phyloP scores from a whole-genome alignment of 352 stramenopile genomes.

The Globisporangium abappressorium region DNA sequence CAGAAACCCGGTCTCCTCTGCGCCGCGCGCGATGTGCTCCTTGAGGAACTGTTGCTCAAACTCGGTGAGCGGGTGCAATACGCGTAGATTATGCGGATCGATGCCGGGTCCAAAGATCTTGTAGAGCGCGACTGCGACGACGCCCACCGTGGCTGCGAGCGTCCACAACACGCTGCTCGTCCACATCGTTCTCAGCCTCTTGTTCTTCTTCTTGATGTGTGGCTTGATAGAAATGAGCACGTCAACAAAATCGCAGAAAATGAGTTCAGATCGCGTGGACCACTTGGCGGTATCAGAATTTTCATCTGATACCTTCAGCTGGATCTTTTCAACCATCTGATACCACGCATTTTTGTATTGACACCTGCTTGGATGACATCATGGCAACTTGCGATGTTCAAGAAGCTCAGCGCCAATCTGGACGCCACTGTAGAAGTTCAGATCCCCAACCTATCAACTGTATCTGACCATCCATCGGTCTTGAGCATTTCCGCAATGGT shows the following conservation, averaged over 20 bases:
- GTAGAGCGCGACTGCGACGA: slow-evolving; percentile 17
- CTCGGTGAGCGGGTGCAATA: slow-evolving; percentile 31
- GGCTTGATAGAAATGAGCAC: neutral
- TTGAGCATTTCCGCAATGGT: neutral
- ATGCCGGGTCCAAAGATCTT: slow-evolving; percentile 57
- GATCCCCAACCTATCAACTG: neutral
- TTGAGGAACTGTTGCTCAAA: slow-evolving; percentile 56
- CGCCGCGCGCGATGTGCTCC: slow-evolving; percentile 37
- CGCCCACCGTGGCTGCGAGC: slow-evolving; percentile 22
- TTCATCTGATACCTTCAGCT: neutral
- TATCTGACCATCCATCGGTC: neutral
- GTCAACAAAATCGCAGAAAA: neutral
- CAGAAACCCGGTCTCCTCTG: slow-evolving; percentile 53
- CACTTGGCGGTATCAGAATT: neutral
- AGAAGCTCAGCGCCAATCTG: neutral
- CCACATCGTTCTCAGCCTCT: slow-evolving; percentile 18
- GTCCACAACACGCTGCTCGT: slow-evolving; percentile 20
- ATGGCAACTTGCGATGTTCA: neutral
- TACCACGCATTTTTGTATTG: neutral
- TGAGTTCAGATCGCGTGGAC: slow-evolving; percentile 15
- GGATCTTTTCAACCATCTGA: slow-evolving; percentile 1
- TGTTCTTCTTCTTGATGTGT: neutral
- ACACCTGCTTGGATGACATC: neutral
- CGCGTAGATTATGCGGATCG: slow-evolving; percentile 42
- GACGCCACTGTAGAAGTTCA: neutral